A percentile compares a stretch with the other conserved stretches of the same genome.
Conservation (phyloP, 2,329 filamentous ascomycete genomes). For the Verticillium nubilum region DNA sequence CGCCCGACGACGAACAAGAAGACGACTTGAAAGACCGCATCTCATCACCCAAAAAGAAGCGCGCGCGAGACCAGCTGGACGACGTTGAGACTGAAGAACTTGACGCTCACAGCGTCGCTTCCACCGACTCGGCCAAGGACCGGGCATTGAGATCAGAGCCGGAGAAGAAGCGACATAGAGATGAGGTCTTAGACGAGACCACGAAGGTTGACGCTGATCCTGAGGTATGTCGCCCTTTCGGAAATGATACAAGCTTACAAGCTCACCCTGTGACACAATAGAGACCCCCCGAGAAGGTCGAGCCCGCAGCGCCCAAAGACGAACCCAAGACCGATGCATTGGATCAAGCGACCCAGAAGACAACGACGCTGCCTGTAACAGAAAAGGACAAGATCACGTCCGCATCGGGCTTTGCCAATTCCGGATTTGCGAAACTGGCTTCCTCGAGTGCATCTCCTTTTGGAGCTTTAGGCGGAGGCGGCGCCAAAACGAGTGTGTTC, state of each 20-base stretch:
- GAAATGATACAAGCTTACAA: background rate
- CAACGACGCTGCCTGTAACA: background rate
- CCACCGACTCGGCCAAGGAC: slow-evolving; percentile 40
- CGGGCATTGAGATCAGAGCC: slow-evolving; percentile 45
- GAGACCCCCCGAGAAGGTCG: background rate
- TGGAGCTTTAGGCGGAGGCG: slow-evolving; percentile 41
- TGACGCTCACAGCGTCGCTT: slow-evolving; percentile 34
- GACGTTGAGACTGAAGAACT: slow-evolving; percentile 32
- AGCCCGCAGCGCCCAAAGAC: background rate
- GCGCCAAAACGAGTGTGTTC: slow-evolving; percentile 44
- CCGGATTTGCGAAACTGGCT: slow-evolving; percentile 62
- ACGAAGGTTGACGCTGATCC: slow-evolving; percentile 8
- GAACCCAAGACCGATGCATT: background rate
- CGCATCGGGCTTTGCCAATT: slow-evolving; percentile 58
- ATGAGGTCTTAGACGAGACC: slow-evolving; percentile 28
- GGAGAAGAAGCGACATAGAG: slow-evolving; percentile 60
- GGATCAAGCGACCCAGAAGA: background rate
- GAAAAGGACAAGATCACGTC: slow-evolving; percentile 21
- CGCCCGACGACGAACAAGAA: slow-evolving; percentile 19
- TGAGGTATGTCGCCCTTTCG: slow-evolving; percentile 7
- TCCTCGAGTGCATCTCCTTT: slow-evolving; percentile 59
- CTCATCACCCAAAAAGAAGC: slow-evolving; percentile 62
- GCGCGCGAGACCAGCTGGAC: slow-evolving; percentile 54
- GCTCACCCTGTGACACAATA: slow-evolving; percentile 8
- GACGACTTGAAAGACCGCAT: slow-evolving; percentile 43